Base-by-base conservation (phyloP, 306 rosid species). In the Cucumis cinereus region DNA sequence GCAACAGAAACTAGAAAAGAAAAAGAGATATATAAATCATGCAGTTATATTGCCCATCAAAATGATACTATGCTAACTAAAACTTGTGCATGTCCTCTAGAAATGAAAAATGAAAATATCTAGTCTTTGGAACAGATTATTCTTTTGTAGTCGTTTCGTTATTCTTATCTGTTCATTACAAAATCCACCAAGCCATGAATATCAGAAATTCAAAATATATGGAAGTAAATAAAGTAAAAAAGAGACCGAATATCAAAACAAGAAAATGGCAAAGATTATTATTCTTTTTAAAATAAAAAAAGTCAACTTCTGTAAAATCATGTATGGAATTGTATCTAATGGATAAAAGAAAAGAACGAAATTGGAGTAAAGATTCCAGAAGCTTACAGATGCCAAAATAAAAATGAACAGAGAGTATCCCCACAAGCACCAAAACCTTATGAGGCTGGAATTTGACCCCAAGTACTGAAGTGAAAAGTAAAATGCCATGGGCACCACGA, bases 341-440 rank as follows among this genome's bases (percentile, higher is more conserved):
- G 64, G 43, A 40, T 45, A 62, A 33, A 70, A 20, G 58, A 15
- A 38, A 2, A 49, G 47, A 26, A 28, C 22, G 43, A 77, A 54
- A 41, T 28, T n/a, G 67, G 23, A 61, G 73, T 66, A 56, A 61
- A 59, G 74, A 79, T 81, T 26, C 77, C 30, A 79, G 77, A 19
- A 76, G 87, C 98, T 91, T 85, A 94, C 98, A 12, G 96, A 90
- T 70, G 94, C 91, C 59, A 80, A 79, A 77, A 90, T 72, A 83
- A 94, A 94, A 79, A 94, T 83, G 87, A 90, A 81, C 79, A 94
- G 97, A 77, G 98, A 94, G 85, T 94, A 94, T 52, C 98, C 98
- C 98, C 98, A 94, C 96, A 94, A 83, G 81, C 97, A 94, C 98
- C 98, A 94, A 80, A 91, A 88, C 62, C 81, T 87, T 73, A 91